These are phyloP conservation scores for Septoria petroselini DNA, from an alignment of 2,329 filamentous ascomycete species.

Conservation along the genomic window DNA sequence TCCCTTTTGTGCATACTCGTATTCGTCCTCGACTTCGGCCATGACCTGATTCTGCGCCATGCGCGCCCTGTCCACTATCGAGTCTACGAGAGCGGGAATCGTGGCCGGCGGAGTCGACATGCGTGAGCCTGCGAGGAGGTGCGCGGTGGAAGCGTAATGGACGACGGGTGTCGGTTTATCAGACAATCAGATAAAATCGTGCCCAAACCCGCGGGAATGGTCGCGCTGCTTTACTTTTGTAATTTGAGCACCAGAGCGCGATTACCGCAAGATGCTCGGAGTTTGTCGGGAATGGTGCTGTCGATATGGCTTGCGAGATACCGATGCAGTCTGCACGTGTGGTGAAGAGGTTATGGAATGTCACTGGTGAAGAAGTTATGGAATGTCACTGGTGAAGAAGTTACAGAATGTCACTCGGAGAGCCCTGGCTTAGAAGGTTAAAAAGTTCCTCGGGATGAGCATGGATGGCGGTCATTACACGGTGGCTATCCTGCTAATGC, in stretches of 20 bases:
- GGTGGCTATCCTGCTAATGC: neutral
- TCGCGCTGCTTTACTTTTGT: no score
- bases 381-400: no score
- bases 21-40: slow-evolving; percentile 37
- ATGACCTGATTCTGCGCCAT: slow-evolving; percentile 35
- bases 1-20: slow-evolving; percentile 34
- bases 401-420: no score
- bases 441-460: neutral
- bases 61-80: slow-evolving; percentile 20
- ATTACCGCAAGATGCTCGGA: no score
- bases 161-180: slow-evolving; percentile 4
- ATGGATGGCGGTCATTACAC: slow-evolving; percentile 9
- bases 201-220: neutral
- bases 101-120: slow-evolving; percentile 21
- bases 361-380: no score
- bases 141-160: slow-evolving; percentile 4
- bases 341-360: no score
- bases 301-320: no score
- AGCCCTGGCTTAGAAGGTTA: no score
- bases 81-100: slow-evolving; percentile 21
- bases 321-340: no score
- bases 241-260: no score
- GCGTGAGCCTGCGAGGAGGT: slow-evolving; percentile 1
- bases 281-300: no score
- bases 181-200: slow-evolving; percentile 7